Conservation (phyloP, 192 early-diverging fungal species). For the Allomyces javanicus region DNA sequence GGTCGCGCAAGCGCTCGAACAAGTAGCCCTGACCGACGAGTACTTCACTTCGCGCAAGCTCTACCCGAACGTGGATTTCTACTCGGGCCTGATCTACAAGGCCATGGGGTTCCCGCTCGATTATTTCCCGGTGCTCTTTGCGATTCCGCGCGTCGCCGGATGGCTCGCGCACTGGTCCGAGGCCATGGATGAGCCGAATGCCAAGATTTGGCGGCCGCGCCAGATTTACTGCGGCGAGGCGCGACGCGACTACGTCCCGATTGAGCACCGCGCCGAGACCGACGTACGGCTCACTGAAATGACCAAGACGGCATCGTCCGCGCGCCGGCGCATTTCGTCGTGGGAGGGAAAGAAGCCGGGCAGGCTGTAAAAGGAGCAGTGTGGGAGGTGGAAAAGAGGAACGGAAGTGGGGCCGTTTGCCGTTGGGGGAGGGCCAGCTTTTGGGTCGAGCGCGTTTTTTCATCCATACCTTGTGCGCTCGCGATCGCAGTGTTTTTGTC, state of each 20-base stretch:
- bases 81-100: constrained; percentile 38
- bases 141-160: constrained; percentile 24
- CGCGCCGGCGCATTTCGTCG: too few relatives aligned
- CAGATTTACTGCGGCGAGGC: constrained; percentile 37
- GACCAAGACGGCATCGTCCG: too few relatives aligned
- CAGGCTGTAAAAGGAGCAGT: too few relatives aligned
- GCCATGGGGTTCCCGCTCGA: constrained; percentile 52
- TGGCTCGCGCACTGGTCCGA: constrained; percentile 51
- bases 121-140: constrained; percentile 51
- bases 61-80: constrained; percentile 33
- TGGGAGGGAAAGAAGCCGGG: too few relatives aligned
- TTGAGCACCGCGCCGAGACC: background rate
- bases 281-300: too few relatives aligned
- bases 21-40: constrained; percentile 32
- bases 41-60: constrained; percentile 43
- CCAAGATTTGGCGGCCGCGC: constrained; percentile 43
- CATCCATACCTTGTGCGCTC: too few relatives aligned
- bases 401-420: too few relatives aligned
- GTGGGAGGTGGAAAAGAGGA: too few relatives aligned
- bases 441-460: too few relatives aligned
- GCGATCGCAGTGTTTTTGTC: too few relatives aligned
- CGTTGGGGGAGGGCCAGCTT: too few relatives aligned
- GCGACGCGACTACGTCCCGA: constrained; percentile 21
- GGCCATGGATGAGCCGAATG: constrained; percentile 23
- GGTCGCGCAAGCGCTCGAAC: constrained; percentile 40